Evolutionary conservation across 331 rosid species (phyloP).

Genomic region (Malus hybrid): DNA sequence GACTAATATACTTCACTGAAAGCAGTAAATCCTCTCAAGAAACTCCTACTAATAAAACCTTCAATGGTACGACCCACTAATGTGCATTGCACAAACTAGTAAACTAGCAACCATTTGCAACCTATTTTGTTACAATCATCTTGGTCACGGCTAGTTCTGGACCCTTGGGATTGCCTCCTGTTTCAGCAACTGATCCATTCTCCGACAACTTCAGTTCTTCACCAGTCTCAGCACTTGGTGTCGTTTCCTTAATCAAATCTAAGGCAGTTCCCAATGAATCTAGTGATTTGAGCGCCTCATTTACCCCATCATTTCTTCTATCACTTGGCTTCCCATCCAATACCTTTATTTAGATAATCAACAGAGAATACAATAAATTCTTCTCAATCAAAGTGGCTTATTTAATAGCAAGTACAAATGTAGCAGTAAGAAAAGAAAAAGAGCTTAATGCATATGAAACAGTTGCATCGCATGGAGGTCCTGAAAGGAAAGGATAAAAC

Average conservation of each 20-base stretch:
- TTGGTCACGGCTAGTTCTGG: constrained; percentile 10
- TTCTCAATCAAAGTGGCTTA: neutral
- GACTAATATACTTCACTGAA: neutral
- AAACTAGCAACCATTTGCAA: constrained; percentile 1
- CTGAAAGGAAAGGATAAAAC: neutral
- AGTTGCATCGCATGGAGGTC: neutral
- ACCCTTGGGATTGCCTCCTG: constrained; percentile 19
- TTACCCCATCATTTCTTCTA: neutral
- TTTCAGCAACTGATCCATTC: constrained; percentile 19
- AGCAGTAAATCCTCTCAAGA: constrained; percentile 7
- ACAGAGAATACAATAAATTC: neutral
- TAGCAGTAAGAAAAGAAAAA: neutral
- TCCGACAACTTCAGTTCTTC: constrained; percentile 12
- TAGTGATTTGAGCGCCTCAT: neutral
- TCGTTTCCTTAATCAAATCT: neutral
- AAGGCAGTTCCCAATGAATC: neutral
- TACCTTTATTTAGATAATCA: neutral
- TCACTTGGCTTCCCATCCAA: constrained; percentile 10
- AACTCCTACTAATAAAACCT: constrained; percentile 1
- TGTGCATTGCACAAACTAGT: constrained; percentile 4
- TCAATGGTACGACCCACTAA: neutral
- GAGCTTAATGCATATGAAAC: neutral
- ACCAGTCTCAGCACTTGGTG: neutral
- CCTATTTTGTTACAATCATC: constrained; percentile 7
- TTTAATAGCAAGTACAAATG: neutral